phyloP scores from a whole-genome alignment of 148 eudicot genomes.

The Vaccinium darrowii region DNA sequence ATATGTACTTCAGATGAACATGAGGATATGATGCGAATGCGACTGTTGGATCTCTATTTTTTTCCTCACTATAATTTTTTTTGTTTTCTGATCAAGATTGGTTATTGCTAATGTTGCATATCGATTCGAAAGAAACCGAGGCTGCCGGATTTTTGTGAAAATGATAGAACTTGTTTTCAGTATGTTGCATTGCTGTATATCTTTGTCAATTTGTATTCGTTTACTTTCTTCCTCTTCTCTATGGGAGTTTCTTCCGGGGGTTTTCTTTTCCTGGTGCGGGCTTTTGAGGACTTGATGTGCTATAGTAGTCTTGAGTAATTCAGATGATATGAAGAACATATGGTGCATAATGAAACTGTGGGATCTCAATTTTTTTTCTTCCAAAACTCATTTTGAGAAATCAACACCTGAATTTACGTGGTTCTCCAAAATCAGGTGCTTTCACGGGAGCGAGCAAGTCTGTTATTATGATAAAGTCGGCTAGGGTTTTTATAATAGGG shows the following conservation, averaged over 20 bases:
- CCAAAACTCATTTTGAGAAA: too few relatives aligned
- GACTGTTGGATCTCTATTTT: background rate
- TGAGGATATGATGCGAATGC: background rate
- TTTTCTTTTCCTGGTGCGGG: background rate
- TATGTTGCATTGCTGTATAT: background rate
- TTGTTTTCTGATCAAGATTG: background rate
- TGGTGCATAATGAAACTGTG: too few relatives aligned
- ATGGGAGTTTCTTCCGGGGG: background rate
- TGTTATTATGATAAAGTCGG: too few relatives aligned
- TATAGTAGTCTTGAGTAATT: too few relatives aligned
- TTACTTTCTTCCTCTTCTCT: background rate
- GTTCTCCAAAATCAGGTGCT: too few relatives aligned
- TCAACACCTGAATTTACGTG: too few relatives aligned
- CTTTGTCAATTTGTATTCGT: background rate
- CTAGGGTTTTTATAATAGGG: too few relatives aligned
- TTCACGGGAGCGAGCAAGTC: too few relatives aligned
- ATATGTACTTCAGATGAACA: background rate
- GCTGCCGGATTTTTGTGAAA: background rate
- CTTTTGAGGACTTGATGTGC: background rate
- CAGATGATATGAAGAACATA: too few relatives aligned
- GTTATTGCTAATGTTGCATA: constrained; percentile 39
- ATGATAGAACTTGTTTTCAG: background rate
- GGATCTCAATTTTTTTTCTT: too few relatives aligned
- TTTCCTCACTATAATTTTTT: background rate
- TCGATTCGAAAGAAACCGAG: constrained; percentile 56